These are phyloP conservation scores for Pigoraptor vietnamica DNA, from an alignment of 78 protist genomes.

Conservation along the genomic window DNA sequence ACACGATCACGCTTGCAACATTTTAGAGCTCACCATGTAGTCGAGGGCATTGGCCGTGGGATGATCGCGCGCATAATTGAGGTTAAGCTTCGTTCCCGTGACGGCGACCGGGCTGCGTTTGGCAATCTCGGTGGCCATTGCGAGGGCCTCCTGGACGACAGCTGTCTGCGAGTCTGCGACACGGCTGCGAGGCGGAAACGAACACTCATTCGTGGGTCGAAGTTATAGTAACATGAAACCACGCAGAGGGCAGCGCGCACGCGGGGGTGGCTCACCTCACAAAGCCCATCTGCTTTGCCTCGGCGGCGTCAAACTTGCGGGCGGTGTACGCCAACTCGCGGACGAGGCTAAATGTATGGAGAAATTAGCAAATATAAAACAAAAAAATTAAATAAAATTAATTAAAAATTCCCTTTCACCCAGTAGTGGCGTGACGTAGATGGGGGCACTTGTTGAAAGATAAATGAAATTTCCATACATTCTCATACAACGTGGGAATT, in stretches of 20 bases:
- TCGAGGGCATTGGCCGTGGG: conserved; percentile 51
- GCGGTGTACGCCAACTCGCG: conserved; percentile 70
- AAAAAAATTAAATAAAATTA: too few relatives aligned
- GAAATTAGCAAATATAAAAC: background rate
- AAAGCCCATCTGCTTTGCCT: conserved; percentile 35
- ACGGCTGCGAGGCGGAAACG: too few relatives aligned
- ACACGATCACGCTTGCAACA: too few relatives aligned
- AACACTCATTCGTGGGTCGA: too few relatives aligned
- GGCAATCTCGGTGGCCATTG: conserved; percentile 50
- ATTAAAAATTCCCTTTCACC: too few relatives aligned
- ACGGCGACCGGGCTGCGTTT: conserved; percentile 65
- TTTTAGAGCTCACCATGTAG: conserved; percentile 20
- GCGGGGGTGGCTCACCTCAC: conserved; percentile 10
- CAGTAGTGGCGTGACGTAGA: too few relatives aligned
- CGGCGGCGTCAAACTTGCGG: conserved; percentile 22
- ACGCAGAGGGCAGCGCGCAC: conserved; percentile 25
- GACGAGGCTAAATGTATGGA: conserved; percentile 18
- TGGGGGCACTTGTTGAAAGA: too few relatives aligned
- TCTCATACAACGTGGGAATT: too few relatives aligned
- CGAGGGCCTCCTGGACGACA: background rate
- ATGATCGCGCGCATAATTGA: conserved; percentile 59
- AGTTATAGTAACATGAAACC: too few relatives aligned
- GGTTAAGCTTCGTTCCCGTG: conserved; percentile 54
- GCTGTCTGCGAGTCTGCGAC: too few relatives aligned
- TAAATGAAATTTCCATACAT: too few relatives aligned